Evolutionary conservation across 1,284 basidiomycete species (phyloP), one percentile per base, ranked within the genome.

Genomic region (Omphalotus olearius): DNA sequence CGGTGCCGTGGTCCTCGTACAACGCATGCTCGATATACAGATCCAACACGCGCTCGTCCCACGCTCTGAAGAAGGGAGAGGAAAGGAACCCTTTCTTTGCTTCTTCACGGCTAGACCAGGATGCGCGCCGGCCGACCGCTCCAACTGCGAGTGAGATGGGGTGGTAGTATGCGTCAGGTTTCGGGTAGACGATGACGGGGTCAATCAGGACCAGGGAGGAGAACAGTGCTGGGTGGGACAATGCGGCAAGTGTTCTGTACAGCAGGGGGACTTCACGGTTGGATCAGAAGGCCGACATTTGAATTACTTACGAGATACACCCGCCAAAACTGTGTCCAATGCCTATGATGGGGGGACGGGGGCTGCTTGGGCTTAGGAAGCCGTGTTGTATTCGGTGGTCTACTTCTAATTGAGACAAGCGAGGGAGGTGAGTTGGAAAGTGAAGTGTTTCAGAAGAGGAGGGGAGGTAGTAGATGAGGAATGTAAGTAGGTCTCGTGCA

Each of bases 321-420:
- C 87, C 91, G 23, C 91, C 89, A 53, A 88, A 84, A 0, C 91
- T 94, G 64, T 97, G 92, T 0, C 91, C 93, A 2, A 93, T 66
- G 1, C 74, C 80, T 18, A 93, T 68, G 3, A 91, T 61, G 10
- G 61, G 76, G 28, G 37, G 2, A 17, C 46, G 43, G 25, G 39
- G 28, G 35, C 37, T 45, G 23, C 20, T 18, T 7, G 13, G 18
- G 66, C 56, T 2, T 45, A 51, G 59, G 80, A 50, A 76, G 3
- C 87, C 81, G 25, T 64, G 57, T 9, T 59, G 56, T 55, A 66
- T 62, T 47, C 85, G 73, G 39, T 60, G 50, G 1, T 66, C 60
- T 2, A 77, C 65, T 54, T 77, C 74, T 14, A 62, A 61, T 9
- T 60, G 56, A 6, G 79, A 50, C 1, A 86, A 56, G 13, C 73